These are phyloP conservation scores for Vicia faba DNA, from an alignment of 306 rosid genomes.

Conservation along the genomic window DNA sequence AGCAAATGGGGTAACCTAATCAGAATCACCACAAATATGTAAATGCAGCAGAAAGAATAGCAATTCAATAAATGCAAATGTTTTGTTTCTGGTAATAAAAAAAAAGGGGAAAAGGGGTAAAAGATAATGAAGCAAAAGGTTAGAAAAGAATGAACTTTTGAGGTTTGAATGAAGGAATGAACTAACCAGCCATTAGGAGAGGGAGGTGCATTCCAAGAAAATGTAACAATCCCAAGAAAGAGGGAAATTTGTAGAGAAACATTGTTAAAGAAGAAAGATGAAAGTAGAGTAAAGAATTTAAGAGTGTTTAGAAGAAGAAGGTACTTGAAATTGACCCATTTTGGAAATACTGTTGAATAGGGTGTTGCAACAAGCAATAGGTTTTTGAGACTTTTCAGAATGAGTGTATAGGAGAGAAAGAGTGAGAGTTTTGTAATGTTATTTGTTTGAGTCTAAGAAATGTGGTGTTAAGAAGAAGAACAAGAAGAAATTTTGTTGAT, in stretches of 20 bases:
- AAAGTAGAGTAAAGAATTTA: constrained; percentile 7
- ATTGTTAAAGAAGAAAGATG: constrained; percentile 42
- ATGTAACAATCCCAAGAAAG: constrained; percentile 54
- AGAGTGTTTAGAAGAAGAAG: constrained; percentile 27
- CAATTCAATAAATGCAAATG: constrained; percentile 30
- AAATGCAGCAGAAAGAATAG: constrained; percentile 34
- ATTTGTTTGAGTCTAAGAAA: not conserved
- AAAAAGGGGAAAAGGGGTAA: constrained; percentile 25
- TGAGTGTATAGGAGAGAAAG: constrained; percentile 16
- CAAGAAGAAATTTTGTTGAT: not conserved
- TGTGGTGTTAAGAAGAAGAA: constrained; percentile 38
- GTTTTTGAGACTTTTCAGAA: constrained; percentile 28
- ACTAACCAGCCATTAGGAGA: constrained; percentile 73
- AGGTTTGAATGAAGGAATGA: no score
- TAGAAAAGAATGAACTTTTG: constrained; percentile 40
- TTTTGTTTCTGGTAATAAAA: constrained; percentile 18
- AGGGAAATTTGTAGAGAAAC: constrained; percentile 44
- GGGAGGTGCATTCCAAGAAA: constrained; percentile 70
- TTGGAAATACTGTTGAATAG: constrained; percentile 34
- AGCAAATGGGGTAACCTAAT: constrained; percentile 33
- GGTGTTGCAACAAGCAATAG: constrained; percentile 19
- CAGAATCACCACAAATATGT: constrained; percentile 31
- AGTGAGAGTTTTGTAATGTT: constrained; percentile 14
- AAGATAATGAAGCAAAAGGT: constrained; percentile 20
- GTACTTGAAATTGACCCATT: constrained; percentile 32